These are phyloP conservation scores for Phoma sp. DNA, from an alignment of 2,329 filamentous ascomycete genomes.

Conservation along the genomic window DNA sequence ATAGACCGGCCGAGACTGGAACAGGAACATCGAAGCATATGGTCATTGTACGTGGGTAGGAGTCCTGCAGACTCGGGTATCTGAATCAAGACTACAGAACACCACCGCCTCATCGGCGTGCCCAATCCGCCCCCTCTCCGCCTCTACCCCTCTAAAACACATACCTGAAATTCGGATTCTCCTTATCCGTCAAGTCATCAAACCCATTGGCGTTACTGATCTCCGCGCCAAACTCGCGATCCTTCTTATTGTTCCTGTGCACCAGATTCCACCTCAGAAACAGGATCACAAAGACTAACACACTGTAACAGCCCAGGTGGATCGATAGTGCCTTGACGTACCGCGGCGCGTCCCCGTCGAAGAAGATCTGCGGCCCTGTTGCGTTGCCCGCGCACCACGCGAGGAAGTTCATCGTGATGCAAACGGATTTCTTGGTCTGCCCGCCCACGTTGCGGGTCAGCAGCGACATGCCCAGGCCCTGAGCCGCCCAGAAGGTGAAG, in stretches of 20 bases:
- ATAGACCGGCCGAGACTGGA: too few relatives aligned
- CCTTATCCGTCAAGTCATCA: constrained; percentile 67
- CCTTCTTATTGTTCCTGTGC: constrained; percentile 64
- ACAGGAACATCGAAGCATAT: too few relatives aligned
- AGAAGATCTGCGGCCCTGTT: constrained; percentile 58
- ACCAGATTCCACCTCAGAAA: constrained; percentile 65
- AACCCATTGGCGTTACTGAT: constrained; percentile 56
- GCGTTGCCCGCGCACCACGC: constrained; percentile 73
- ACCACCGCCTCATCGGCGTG: too few relatives aligned
- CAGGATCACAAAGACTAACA: constrained; percentile 64
- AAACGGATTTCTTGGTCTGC: constrained; percentile 74
- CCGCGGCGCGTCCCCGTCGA: constrained; percentile 62
- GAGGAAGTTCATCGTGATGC: constrained; percentile 72
- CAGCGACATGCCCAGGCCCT: constrained; percentile 70
- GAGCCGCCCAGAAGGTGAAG: constrained; percentile 77
- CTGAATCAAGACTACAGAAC: too few relatives aligned
- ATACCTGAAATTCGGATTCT: constrained; percentile 67
- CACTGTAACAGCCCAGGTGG: constrained; percentile 71
- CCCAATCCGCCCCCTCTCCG: neutral
- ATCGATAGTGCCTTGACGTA: constrained; percentile 74
- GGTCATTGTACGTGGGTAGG: too few relatives aligned
- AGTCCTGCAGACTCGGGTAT: too few relatives aligned
- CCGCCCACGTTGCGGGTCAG: constrained; percentile 73
- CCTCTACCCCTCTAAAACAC: constrained; percentile 42
- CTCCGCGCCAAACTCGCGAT: constrained; percentile 49